Conservation (phyloP, 345 rosid genomes). For the Populus deltoides region DNA sequence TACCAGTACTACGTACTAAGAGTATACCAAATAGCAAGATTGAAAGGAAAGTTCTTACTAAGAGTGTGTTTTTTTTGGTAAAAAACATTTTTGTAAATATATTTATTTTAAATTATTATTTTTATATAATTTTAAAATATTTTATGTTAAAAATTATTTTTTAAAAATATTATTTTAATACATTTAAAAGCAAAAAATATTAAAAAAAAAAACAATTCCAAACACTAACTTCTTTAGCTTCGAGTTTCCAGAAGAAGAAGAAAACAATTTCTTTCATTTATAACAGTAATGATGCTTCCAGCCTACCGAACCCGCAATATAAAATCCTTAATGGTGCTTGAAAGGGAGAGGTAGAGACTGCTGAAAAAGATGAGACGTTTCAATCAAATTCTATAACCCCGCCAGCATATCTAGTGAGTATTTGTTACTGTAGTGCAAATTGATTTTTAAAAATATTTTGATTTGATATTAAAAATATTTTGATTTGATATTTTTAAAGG, state of each 20-base stretch:
- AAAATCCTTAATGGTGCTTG: background rate
- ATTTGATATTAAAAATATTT: too few relatives aligned
- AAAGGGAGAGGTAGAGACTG: background rate
- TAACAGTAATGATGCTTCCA: slow-evolving; percentile 2
- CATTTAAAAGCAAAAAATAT: too few relatives aligned
- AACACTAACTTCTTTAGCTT: background rate
- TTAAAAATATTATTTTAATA: too few relatives aligned
- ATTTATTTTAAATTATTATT: too few relatives aligned
- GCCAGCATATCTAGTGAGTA: background rate
- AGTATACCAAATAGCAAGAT: background rate
- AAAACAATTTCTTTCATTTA: background rate
- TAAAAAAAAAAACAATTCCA: too few relatives aligned
- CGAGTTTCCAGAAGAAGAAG: background rate
- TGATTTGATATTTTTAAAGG: too few relatives aligned
- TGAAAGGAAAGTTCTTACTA: background rate
- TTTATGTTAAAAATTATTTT: too few relatives aligned
- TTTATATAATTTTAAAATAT: too few relatives aligned
- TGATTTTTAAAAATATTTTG: too few relatives aligned
- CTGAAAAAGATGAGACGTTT: background rate
- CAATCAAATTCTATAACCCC: background rate
- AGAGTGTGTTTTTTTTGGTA: too few relatives aligned
- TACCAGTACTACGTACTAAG: background rate
- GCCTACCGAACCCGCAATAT: background rate
- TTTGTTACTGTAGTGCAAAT: too few relatives aligned
- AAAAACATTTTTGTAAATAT: too few relatives aligned